These are phyloP conservation scores for Sporothrix humicola DNA, from an alignment of 2,329 filamentous ascomycete species.

Conservation along the genomic window DNA sequence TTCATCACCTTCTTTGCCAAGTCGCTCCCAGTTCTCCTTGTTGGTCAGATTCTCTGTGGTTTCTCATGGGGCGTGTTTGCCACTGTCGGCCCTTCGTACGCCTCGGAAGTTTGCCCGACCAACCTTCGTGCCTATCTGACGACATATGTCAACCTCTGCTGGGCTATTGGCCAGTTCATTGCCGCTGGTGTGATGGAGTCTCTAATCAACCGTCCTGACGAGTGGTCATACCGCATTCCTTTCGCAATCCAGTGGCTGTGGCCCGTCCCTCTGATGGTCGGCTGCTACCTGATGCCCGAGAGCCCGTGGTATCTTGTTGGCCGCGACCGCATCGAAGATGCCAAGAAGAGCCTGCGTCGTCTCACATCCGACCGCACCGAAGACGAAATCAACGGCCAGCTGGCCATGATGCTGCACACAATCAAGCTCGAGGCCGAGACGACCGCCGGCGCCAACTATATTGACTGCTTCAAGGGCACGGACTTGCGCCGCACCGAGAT, in stretches of 20 bases:
- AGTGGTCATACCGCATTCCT: slow-evolving; percentile 51
- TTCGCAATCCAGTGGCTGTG: slow-evolving; percentile 45
- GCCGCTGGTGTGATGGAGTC: slow-evolving; percentile 50
- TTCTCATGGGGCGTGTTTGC: slow-evolving; percentile 42
- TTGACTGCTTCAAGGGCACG: slow-evolving; percentile 54
- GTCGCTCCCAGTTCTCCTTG: slow-evolving; percentile 47
- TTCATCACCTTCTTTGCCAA: slow-evolving; percentile 55
- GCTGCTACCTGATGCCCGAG: slow-evolving; percentile 52
- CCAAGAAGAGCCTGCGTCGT: slow-evolving; percentile 40
- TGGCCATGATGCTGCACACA: slow-evolving; percentile 55
- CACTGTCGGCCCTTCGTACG: slow-evolving; percentile 52
- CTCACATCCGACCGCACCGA: slow-evolving; percentile 42
- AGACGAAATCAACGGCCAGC: slow-evolving; percentile 28
- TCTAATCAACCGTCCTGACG: slow-evolving; percentile 43
- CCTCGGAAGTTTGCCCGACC: slow-evolving; percentile 46
- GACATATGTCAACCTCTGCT: slow-evolving; percentile 55
- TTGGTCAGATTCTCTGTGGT: slow-evolving; percentile 54
- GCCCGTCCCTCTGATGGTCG: slow-evolving; percentile 50
- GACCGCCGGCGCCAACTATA: slow-evolving; percentile 46
- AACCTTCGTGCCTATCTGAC: slow-evolving; percentile 49
- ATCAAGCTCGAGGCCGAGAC: slow-evolving; percentile 51
- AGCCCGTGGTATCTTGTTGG: slow-evolving; percentile 56
- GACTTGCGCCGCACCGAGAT: slow-evolving; percentile 55
- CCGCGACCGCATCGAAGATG: slow-evolving; percentile 47
- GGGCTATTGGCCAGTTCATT: slow-evolving; percentile 49